A percentile compares a stretch with the other conserved stretches of the same genome.
phyloP scores from a whole-genome alignment of 768 basidiomycete species.

The Ephemerocybe angulata region DNA sequence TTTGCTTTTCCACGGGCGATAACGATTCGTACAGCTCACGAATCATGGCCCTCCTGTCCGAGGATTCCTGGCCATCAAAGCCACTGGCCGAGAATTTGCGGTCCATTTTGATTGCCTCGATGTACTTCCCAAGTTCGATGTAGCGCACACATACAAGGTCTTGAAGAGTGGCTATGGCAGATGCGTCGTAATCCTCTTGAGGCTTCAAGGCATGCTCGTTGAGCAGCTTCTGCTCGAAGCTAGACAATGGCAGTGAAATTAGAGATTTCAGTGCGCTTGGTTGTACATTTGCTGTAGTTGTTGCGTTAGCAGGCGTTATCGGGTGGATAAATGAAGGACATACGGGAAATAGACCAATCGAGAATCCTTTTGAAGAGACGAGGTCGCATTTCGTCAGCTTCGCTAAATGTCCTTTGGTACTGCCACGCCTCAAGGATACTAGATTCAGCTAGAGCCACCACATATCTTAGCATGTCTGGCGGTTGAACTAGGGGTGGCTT shows the following conservation, averaged over 20 bases:
- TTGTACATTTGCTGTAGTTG: constrained; percentile 52
- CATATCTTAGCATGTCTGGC: constrained; percentile 67
- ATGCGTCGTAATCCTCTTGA: constrained; percentile 41
- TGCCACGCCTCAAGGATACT: constrained; percentile 72
- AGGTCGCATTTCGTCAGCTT: constrained; percentile 48
- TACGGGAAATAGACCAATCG: constrained; percentile 68
- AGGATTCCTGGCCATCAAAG: constrained; percentile 35
- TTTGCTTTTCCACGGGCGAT: constrained; percentile 56
- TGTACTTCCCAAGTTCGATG: constrained; percentile 65
- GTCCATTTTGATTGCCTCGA: constrained; percentile 75
- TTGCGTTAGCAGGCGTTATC: neutral
- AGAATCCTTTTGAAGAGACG: constrained; percentile 57
- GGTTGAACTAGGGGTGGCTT: constrained; percentile 70
- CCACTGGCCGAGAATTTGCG: constrained; percentile 51
- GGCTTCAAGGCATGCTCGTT: constrained; percentile 57
- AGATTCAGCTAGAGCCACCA: constrained; percentile 60
- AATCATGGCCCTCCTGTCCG: constrained; percentile 66
- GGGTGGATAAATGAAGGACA: constrained; percentile 25
- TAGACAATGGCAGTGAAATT: constrained; percentile 60
- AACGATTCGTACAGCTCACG: constrained; percentile 64
- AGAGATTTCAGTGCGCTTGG: constrained; percentile 56
- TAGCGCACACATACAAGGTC: constrained; percentile 79
- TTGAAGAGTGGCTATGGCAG: constrained; percentile 58
- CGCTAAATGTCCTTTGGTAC: constrained; percentile 68
- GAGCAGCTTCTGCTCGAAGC: constrained; percentile 59